Evolutionary conservation across 2,329 filamentous ascomycete species (phyloP).

Genomic region (Stachybotrys chlorohalonatus): DNA sequence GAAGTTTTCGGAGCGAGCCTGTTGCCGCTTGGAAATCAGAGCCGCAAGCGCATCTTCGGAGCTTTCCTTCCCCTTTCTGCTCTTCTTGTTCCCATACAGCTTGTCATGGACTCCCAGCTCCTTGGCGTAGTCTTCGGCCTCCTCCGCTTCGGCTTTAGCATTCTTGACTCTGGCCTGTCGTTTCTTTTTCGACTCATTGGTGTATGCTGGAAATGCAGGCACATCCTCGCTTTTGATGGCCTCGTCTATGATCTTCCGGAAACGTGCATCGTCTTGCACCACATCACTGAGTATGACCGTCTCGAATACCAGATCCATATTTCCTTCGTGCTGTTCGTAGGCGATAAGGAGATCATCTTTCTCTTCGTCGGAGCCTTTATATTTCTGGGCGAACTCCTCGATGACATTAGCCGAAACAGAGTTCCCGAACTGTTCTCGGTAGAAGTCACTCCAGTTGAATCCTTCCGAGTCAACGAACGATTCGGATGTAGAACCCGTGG

Average conservation of each 20-base stretch:
- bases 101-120: slow-evolving; percentile 67
- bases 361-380: slow-evolving; percentile 84
- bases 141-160: slow-evolving; percentile 57
- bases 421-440: slow-evolving; percentile 72
- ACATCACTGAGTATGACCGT: slow-evolving; percentile 80
- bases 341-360: slow-evolving; percentile 65
- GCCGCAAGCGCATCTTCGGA: slow-evolving; percentile 56
- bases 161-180: slow-evolving; percentile 48
- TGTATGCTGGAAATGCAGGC: slow-evolving; percentile 57
- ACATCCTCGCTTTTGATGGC: slow-evolving; percentile 68
- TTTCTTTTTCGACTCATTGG: slow-evolving; percentile 60
- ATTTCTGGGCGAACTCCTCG: slow-evolving; percentile 63
- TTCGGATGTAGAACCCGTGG: slow-evolving; percentile 82
- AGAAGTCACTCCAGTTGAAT: slow-evolving; percentile 89
- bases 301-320: slow-evolving; percentile 71
- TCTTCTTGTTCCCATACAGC: slow-evolving; percentile 47
- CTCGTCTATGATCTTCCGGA: slow-evolving; percentile 68
- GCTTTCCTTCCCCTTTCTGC: slow-evolving; percentile 28
- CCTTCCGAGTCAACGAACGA: slow-evolving; percentile 66
- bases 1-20: slow-evolving; percentile 51
- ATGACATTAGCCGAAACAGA: slow-evolving; percentile 68
- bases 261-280: slow-evolving; percentile 75
- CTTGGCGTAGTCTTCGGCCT: slow-evolving; percentile 68
- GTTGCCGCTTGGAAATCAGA: slow-evolving; percentile 64
- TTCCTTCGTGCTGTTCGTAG: slow-evolving; percentile 64